Base-by-base conservation (phyloP, 441 rosid species). In the Erodium moschatum region DNA sequence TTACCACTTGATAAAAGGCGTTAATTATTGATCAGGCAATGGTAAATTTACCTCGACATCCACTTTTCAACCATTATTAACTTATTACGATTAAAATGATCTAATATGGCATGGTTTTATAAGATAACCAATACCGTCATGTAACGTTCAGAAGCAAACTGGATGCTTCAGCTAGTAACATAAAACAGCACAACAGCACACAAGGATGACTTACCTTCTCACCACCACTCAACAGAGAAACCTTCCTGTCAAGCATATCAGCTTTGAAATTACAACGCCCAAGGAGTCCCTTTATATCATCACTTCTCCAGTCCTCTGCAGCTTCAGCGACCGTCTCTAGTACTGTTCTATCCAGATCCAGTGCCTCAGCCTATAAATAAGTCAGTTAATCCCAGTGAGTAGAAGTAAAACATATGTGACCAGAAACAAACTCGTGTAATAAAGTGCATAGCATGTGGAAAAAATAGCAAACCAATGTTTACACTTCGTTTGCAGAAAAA, bases 241-340 rank as follows among this genome's bases (percentile, higher is more conserved):
- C 98, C 75, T 90, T 93, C 71, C 95, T 78, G 69, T 93, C 97
- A 56, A 93, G 96, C 95, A 93, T 93, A 73, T 93, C 94, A 15
- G 89, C 88, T 80, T 93, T 93, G 86, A 93, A 93, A 82, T 93
- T 93, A 74, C 96, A 93, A 48, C 97, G 97, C 15, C 98, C 98
- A 72, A 93, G 92, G 33, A 93, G 96, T 20, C 97, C 98, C 82
- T 89, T 93, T 50, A 93, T 82, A 78, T 93, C 95, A 76, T 93
- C 98, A 75, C 83, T 76, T 78, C 84, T 90, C 98, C 98, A 93
- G 74, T 93, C 91, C 77, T 87, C 91, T 4, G 97, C 95, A 73
- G 80, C 97, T 80, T 93, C 98, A 67, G 64, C 84, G 69, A 89
- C 96, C 13, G 95, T 93, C 78, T 93, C 84, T 46, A 93, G 82